Evolutionary conservation across 2,329 filamentous ascomycete genomes (phyloP).

Genomic region (Metarhizium rileyi): DNA sequence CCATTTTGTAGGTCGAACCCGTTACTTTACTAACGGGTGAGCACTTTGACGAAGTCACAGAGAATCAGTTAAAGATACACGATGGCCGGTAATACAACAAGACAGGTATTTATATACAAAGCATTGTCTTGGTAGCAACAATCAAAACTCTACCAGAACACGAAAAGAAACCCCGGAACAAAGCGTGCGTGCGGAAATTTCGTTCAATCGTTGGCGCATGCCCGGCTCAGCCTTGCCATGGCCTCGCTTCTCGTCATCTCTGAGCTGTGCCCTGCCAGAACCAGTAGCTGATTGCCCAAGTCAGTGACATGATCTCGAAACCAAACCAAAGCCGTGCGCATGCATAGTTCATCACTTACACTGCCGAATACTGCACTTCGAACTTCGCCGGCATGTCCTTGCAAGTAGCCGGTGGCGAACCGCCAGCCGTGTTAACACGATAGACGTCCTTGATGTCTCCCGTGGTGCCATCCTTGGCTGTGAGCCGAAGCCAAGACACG

Average conservation of each 20-base stretch:
- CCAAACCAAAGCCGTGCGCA: not conserved
- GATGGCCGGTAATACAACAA: no score
- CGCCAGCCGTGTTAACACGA: slow-evolving; percentile 75
- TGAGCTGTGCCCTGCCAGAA: slow-evolving; percentile 19
- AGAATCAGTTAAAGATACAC: no score
- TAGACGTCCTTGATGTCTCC: slow-evolving; percentile 66
- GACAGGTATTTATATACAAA: no score
- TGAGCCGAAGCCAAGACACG: slow-evolving; percentile 73
- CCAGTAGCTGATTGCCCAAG: slow-evolving; percentile 25
- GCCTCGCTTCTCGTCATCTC: not conserved
- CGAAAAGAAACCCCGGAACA: no score
- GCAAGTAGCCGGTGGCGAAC: slow-evolving; percentile 65
- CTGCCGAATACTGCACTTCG: slow-evolving; percentile 68
- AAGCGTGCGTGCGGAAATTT: no score
- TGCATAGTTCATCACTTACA: slow-evolving; percentile 50
- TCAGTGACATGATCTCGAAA: not conserved
- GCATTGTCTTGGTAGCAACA: no score
- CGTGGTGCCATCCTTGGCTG: slow-evolving; percentile 40
- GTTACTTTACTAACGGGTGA: no score
- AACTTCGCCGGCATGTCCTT: slow-evolving; percentile 53
- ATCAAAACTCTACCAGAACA: no score
- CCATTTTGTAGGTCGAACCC: no score
- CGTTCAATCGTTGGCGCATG: no score
- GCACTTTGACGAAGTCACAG: no score
- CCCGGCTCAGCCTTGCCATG: not conserved